Evolutionary conservation across 192 early-diverging fungal genomes (phyloP).

Genomic region (Phycomyces blakesleeanus): DNA sequence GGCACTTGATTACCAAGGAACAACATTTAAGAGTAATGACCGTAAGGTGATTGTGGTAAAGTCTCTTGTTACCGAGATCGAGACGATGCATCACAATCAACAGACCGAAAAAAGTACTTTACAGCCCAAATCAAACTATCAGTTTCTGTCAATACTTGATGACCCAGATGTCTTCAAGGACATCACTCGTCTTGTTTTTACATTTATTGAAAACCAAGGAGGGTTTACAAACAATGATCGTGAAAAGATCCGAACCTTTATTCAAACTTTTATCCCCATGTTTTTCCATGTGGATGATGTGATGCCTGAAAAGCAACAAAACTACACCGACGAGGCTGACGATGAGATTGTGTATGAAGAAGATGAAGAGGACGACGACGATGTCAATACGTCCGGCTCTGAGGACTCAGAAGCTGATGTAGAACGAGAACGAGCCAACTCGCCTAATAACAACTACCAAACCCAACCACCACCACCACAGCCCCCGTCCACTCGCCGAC

Average conservation of each 20-base stretch:
- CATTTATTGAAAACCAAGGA: conserved; percentile 61
- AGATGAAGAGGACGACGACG: conserved; percentile 8
- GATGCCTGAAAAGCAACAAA: conserved; percentile 16
- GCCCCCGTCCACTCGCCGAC: not conserved
- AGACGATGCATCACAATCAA: conserved; percentile 70
- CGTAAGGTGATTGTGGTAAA: conserved; percentile 73
- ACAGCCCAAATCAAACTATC: conserved; percentile 19
- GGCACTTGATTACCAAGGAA: conserved; percentile 91
- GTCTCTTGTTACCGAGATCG: conserved; percentile 80
- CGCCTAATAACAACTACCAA: not conserved
- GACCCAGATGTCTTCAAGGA: conserved; percentile 73
- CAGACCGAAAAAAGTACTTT: not conserved
- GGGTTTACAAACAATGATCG: conserved; percentile 53
- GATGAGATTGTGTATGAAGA: conserved; percentile 43
- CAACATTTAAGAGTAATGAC: conserved; percentile 84
- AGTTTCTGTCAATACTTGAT: conserved; percentile 74
- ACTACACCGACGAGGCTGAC: conserved; percentile 34
- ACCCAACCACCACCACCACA: not conserved
- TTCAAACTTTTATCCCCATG: conserved; percentile 65
- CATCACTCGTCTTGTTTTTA: conserved; percentile 66
- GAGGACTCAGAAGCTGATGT: conserved; percentile 19
- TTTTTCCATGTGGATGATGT: conserved; percentile 55
- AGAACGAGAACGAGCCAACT: not conserved
- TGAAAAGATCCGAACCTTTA: conserved; percentile 70
- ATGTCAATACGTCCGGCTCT: conserved; percentile 8